Conservation (phyloP, 352 stramenopile species). For the Phytophthora hibernalis region DNA sequence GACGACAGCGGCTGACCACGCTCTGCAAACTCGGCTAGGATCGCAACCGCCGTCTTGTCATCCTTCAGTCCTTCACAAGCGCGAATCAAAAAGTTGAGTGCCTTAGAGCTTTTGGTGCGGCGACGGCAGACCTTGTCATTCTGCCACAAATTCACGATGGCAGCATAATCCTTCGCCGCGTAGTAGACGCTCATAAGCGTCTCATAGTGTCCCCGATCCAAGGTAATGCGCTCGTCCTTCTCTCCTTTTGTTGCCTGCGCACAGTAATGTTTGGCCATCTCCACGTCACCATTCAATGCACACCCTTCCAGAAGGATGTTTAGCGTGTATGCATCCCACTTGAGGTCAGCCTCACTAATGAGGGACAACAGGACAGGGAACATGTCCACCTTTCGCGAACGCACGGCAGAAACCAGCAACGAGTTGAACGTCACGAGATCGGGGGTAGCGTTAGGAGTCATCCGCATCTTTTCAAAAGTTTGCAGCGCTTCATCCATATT, state of each 20-base stretch:
- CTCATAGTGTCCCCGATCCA: constrained; percentile 78
- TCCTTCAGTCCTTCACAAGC: constrained; percentile 62
- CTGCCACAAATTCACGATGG: constrained; percentile 64
- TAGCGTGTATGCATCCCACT: constrained; percentile 82
- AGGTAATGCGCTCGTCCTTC: constrained; percentile 39
- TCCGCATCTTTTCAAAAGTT: constrained; percentile 58
- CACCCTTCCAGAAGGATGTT: constrained; percentile 81
- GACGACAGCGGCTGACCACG: constrained; percentile 61
- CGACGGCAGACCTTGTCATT: constrained; percentile 64
- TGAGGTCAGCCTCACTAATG: constrained; percentile 51
- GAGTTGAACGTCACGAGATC: constrained; percentile 79
- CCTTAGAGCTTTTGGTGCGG: constrained; percentile 75
- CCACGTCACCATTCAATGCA: constrained; percentile 45
- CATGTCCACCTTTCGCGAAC: constrained; percentile 58
- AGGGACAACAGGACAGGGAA: constrained; percentile 61
- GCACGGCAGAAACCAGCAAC: constrained; percentile 63
- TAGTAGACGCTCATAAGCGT: constrained; percentile 79
- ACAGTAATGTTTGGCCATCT: constrained; percentile 67
- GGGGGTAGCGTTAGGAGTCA: constrained; percentile 37
- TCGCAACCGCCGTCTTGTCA: constrained; percentile 46
- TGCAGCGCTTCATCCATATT: constrained; percentile 70
- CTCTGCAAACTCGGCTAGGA: constrained; percentile 71
- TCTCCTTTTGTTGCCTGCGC: constrained; percentile 43
- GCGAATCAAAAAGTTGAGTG: constrained; percentile 82
- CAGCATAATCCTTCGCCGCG: constrained; percentile 58